Percentiles rank a stretch among this genome's conserved stretches.
Conservation (phyloP, 1,284 basidiomycete genomes). For the Cystobasidium sp. region DNA sequence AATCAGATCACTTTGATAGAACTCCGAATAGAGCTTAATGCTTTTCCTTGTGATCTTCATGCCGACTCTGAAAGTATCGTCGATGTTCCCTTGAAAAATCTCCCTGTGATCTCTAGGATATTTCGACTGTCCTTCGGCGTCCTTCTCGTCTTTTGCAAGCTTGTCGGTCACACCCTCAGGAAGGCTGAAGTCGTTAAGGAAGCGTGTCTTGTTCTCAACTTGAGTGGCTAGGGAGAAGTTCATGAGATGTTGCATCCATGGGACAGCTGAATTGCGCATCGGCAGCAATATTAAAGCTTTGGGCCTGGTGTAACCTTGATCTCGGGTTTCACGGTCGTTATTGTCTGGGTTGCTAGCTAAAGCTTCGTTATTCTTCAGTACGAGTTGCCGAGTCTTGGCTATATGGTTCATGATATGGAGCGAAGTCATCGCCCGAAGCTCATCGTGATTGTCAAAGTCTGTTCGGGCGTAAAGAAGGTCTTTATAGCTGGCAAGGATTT, state of each 20-base stretch:
- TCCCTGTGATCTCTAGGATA: slow-evolving; percentile 90
- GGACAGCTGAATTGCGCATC: slow-evolving; percentile 83
- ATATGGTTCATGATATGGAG: slow-evolving; percentile 84
- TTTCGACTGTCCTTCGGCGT: slow-evolving; percentile 60
- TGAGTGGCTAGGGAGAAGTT: slow-evolving; percentile 69
- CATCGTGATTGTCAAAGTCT: slow-evolving; percentile 60
- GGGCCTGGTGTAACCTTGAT: slow-evolving; percentile 97
- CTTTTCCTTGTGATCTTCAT: slow-evolving; percentile 90
- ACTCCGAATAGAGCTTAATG: slow-evolving; percentile 83
- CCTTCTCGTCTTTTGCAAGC: slow-evolving; percentile 61
- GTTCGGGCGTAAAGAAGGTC: slow-evolving; percentile 75
- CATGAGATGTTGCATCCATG: slow-evolving; percentile 68
- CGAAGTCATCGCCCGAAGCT: slow-evolving; percentile 68
- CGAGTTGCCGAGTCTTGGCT: slow-evolving; percentile 84
- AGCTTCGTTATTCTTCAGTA: slow-evolving; percentile 94
- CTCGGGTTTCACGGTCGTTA: slow-evolving; percentile 70
- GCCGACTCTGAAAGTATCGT: slow-evolving; percentile 92
- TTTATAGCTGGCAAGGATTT: slow-evolving; percentile 62
- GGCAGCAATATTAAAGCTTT: slow-evolving; percentile 90
- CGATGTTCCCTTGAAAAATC: slow-evolving; percentile 94
- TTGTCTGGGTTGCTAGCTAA: slow-evolving; percentile 67
- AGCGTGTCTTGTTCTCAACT: slow-evolving; percentile 79
- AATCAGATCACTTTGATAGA: slow-evolving; percentile 88
- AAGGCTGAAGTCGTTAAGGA: slow-evolving; percentile 78
- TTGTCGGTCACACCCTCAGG: slow-evolving; percentile 82